Base-by-base conservation (phyloP, 371 early-diverging fungal species). In the Nematocida sp. region DNA sequence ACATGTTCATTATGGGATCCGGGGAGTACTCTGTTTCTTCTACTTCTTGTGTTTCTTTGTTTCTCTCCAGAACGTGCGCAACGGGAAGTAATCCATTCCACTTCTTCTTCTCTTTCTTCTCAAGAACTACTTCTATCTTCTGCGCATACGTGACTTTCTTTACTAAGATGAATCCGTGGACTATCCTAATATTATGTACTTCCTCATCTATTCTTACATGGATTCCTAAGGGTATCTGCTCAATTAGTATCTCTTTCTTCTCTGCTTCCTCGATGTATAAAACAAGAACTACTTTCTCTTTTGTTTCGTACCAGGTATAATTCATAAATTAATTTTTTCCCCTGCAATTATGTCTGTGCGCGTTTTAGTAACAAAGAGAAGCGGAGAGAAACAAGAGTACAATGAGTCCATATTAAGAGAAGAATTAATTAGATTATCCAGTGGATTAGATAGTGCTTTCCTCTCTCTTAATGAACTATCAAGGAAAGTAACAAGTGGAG, bases 271-370 rank as follows among this genome's bases (percentile, higher is more conserved):
- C 26, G 0, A 23, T 26, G 66, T 38, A 65, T 2, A 65, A 23
- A 20, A 64, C 48, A 25, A 77, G 45, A 35, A 45, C 57, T 13
- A 47, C 66, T 13, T 11, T 42, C 5, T 55, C 39, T 49, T 42
- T 64, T 23, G 55, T 77, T 53, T 77, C 66, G 53, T 77, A 77
- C 77, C 77, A 77, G 9, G 76, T 47, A 40, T 65, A 51, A 13
- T 45, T 28, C 66, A 77, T 77, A 71, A 61, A 26, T 51, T 71
- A 47, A 60, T 71, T 71, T 71, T 71, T 55, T 33, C 38, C 57
- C 54, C 36, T 20, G 38, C 3, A 48, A 33, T 30, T 49, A 71
- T 71, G 75, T 61, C 53, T 45, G 7, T 36, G 48, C 26, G 32
- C 25, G 32, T 48, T 20, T 23, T 25, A 33, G 49, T 57, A 13